Conservation (phyloP, 768 basidiomycete genomes). For the Naematelia encephala region DNA sequence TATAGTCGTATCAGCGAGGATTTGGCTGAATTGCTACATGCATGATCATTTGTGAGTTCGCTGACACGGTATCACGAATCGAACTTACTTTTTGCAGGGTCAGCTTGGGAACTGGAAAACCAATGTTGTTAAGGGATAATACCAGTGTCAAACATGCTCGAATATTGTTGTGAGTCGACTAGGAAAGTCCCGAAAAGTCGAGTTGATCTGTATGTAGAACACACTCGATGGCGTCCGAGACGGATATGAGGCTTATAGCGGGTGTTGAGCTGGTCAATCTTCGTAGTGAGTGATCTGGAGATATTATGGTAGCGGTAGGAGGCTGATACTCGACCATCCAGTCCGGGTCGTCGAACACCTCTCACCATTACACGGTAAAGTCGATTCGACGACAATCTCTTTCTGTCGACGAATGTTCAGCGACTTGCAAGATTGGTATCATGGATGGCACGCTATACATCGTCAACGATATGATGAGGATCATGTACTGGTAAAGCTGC, state of each 20-base stretch:
- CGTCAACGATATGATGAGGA: conserved; percentile 70
- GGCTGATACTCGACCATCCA: conserved; percentile 47
- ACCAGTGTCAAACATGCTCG: conserved; percentile 80
- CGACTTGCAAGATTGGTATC: conserved; percentile 87
- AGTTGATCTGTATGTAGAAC: conserved; percentile 39
- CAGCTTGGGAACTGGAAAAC: conserved; percentile 86
- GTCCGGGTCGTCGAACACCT: conserved; percentile 92
- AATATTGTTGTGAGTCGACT: conserved; percentile 58
- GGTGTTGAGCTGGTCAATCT: conserved; percentile 86
- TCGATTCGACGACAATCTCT: conserved; percentile 76
- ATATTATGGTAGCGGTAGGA: background rate
- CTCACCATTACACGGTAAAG: conserved; percentile 76
- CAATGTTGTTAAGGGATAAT: conserved; percentile 84
- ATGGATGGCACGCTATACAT: conserved; percentile 81
- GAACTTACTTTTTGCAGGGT: conserved; percentile 57
- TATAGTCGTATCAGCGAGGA: conserved; percentile 73
- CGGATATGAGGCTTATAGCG: conserved; percentile 82
- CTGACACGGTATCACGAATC: background rate
- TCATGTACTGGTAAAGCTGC: conserved; percentile 76
- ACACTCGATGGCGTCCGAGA: conserved; percentile 83
- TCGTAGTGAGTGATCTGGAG: conserved; percentile 62
- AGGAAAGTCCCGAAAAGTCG: background rate
- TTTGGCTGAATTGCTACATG: conserved; percentile 94
- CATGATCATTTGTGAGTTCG: conserved; percentile 83
- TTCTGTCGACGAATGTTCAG: conserved; percentile 82